Base-by-base conservation (phyloP, 257 asterid genomes). In the Nicotiana tabacum region DNA sequence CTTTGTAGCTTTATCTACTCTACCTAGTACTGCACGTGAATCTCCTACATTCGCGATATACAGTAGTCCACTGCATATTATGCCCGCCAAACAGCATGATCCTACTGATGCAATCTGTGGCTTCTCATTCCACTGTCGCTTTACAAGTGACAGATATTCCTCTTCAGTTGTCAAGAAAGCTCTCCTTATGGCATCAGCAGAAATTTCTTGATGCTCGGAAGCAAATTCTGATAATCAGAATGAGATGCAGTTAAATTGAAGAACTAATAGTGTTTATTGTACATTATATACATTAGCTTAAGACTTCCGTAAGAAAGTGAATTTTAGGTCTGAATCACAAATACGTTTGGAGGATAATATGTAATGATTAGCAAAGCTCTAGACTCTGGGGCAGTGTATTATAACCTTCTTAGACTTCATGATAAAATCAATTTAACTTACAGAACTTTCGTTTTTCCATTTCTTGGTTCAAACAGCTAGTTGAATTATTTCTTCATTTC, bases 61-160 rank as follows among this genome's bases (percentile, higher is more conserved):
- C 9, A 96, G 80, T 11, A 88, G 89, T 43, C 98, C 98, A 27
- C 88, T 84, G 85, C 92, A 88, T 82, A 96, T 89, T 80, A 94
- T 88, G 77, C 98, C 98, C 3, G 87, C 94, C 89, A 96, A 92
- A 87, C 99, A 96, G 83, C 99, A 96, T 1, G 98, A 88, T 46
- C 99, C 99, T 3, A 94, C 98, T 16, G 99, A 89, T 30, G 98
- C 99, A 32, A 96, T 74, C 81, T 92, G 98, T 35, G 99, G 98
- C 82, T 84, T 94, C 61, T 83, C 65, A 11, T 81, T 80, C 99
- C 99, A 94, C 77, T 92, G 90, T 62, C 84, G 90, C 88, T 88
- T 92, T 78, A 96, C 97, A 16, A 86, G 85, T 78, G 92, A 89
- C 11, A 96, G 86, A 80, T 93, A 96, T 81, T 93, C 97, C 84